Conservation (phyloP, 1,139 yeast species). For the Yamadazyma epiphylla region DNA sequence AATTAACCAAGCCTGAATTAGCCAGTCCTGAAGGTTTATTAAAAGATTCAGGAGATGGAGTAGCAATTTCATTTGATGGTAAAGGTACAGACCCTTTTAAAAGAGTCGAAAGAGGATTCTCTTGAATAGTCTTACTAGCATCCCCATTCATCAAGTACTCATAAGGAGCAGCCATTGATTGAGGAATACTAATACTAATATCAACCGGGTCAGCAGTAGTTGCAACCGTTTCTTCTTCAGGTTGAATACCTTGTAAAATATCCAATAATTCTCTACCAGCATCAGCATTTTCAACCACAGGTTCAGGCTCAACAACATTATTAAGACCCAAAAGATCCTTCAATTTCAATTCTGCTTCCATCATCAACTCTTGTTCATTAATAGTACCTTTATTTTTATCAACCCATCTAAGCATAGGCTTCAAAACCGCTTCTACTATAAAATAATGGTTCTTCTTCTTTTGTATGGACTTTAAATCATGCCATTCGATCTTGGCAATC, state of each 20-base stretch:
- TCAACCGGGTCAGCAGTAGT: constrained; percentile 2
- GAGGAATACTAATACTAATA: constrained; percentile 12
- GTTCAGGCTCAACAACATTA: constrained; percentile 13
- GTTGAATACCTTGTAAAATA: constrained; percentile 51
- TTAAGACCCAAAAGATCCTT: constrained; percentile 59
- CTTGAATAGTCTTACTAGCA: neutral
- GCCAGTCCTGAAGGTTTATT: constrained; percentile 38
- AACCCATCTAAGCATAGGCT: constrained; percentile 58
- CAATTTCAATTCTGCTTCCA: constrained; percentile 59
- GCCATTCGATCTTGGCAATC: constrained; percentile 56
- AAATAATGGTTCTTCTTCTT: constrained; percentile 46
- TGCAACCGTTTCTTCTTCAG: constrained; percentile 4
- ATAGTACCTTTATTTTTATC: constrained; percentile 50
- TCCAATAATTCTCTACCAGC: constrained; percentile 76
- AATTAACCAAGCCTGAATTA: constrained; percentile 23
- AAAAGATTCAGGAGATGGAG: constrained; percentile 43
- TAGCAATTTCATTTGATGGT: constrained; percentile 7
- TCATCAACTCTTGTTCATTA: constrained; percentile 52
- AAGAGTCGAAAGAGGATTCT: neutral
- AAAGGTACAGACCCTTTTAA: neutral
- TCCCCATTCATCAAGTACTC: constrained; percentile 11
- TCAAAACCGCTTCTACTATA: constrained; percentile 56
- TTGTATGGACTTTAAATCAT: constrained; percentile 33
- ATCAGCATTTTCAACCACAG: constrained; percentile 35
- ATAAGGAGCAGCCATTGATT: constrained; percentile 17